Evolutionary conservation across 441 rosid genomes (phyloP).

Genomic region (Daphne laureola): DNA sequence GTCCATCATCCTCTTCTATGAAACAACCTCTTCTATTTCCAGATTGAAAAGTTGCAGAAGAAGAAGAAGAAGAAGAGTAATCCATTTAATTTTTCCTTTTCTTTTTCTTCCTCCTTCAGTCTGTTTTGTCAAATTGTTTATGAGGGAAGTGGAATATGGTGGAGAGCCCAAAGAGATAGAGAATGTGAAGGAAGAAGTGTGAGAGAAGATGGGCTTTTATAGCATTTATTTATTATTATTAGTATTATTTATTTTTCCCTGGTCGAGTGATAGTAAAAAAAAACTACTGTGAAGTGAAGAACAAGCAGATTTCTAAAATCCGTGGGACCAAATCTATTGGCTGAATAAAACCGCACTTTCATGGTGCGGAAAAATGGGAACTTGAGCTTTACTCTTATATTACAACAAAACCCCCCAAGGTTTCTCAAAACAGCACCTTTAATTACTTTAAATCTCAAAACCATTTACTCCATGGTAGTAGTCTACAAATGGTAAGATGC

Average conservation of each 20-base stretch:
- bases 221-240: neutral
- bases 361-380: neutral
- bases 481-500: too few relatives aligned
- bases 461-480: too few relatives aligned
- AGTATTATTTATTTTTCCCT: neutral
- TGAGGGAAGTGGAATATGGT: neutral
- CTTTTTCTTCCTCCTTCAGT: too few relatives aligned
- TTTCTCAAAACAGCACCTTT: too few relatives aligned
- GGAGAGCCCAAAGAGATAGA: neutral
- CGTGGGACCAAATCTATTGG: slow-evolving; percentile 37
- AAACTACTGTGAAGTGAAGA: slow-evolving; percentile 6
- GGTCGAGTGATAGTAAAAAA: neutral
- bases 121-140: too few relatives aligned
- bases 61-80: neutral
- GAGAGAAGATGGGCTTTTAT: neutral
- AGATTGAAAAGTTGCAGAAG: neutral
- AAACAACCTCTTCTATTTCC: slow-evolving; percentile 32
- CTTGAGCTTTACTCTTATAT: too few relatives aligned
- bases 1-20: slow-evolving; percentile 40
- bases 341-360: slow-evolving; percentile 13
- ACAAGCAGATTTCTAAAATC: slow-evolving; percentile 26
- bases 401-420: too few relatives aligned
- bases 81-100: slow-evolving; percentile 8
- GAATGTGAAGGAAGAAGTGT: too few relatives aligned
- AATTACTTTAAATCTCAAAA: too few relatives aligned